Conservation (phyloP, 169 alveolate genomes). For the Perkinsus olseni region DNA sequence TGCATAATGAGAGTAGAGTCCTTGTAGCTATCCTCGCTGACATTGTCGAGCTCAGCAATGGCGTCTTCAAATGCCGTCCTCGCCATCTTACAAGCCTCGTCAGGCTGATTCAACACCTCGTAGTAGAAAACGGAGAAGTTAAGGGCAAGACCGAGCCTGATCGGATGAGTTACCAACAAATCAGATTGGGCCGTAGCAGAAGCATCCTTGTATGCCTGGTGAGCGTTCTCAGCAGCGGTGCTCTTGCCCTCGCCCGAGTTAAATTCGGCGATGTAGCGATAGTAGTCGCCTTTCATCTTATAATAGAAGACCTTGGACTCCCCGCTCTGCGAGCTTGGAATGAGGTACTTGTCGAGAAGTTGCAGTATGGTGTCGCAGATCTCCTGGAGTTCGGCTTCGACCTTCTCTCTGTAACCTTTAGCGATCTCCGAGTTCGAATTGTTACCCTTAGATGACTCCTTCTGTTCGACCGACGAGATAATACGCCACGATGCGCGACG, state of each 20-base stretch:
- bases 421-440: conserved; percentile 70
- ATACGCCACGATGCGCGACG: conserved; percentile 97
- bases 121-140: conserved; percentile 91
- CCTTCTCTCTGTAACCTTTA: conserved; percentile 70
- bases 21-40: conserved; percentile 85
- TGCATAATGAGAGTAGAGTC: conserved; percentile 91
- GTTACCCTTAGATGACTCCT: conserved; percentile 79
- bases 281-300: conserved; percentile 99
- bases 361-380: conserved; percentile 82
- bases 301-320: conserved; percentile 93
- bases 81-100: conserved; percentile 97
- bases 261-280: conserved; percentile 93
- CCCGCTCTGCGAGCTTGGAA: conserved; percentile 72
- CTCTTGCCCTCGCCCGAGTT: conserved; percentile 85
- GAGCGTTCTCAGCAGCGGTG: conserved; percentile 92
- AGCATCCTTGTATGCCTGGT: conserved; percentile 91
- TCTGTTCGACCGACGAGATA: conserved; percentile 81
- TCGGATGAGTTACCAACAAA: conserved; percentile 82
- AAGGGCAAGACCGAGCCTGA: conserved; percentile 84
- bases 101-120: conserved; percentile 91
- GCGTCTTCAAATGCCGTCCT: conserved; percentile 80
- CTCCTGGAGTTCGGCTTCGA: conserved; percentile 85
- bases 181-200: conserved; percentile 79
- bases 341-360: conserved; percentile 76
- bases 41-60: conserved; percentile 65